Base-by-base conservation (phyloP, 371 early-diverging fungal species). In the Mortierella sp. region DNA sequence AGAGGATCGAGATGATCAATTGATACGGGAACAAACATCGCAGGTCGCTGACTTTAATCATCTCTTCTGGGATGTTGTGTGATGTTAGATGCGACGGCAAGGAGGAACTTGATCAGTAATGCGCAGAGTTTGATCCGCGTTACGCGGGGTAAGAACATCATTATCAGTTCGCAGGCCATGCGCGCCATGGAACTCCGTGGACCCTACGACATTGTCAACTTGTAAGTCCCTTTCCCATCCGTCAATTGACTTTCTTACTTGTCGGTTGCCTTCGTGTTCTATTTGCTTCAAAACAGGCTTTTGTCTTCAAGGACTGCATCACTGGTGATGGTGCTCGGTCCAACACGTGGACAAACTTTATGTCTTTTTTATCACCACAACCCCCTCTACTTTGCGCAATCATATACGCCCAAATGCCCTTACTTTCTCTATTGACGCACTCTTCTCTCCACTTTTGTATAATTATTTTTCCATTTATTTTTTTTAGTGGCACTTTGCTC, bases 71-170 rank as follows among this genome's bases (percentile, higher is more conserved):
- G n/a, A n/a, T n/a, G n/a, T n/a, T n/a, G n/a, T n/a, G n/a, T n/a
- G n/a, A n/a, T n/a, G n/a, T n/a, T 74, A 92, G 95, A 94, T 78
- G 68, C 88, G 4, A 86, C 66, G 2, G 92, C 92, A 14, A 83
- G 94, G 61, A 79, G 89, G 71, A 80, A 92, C 55, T 87, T 95
- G 40, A 94, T 96, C 37, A 87, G 90, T 45, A 96, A 97, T 64
- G 94, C 96, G 0, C 89, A 89, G 43, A 79, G 90, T 50, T 79
- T 98, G 66, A 89, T 98, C 53, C 90, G 96, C 41, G 93, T 92
- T 0, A 95, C 97, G 1, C 89, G 94, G 52, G 98, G 98, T n/a
- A 90, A 92, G 55, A 93, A 96, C 74, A 73, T 98, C n/a, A 90
- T 98, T n/a, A 85, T 97, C 68, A 88, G 95, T 7, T 94, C 96